Evolutionary conservation across 2,329 filamentous ascomycete genomes (phyloP), one percentile per base, ranked within the genome.

Genomic region (Thermothelomyces thermophilus): DNA sequence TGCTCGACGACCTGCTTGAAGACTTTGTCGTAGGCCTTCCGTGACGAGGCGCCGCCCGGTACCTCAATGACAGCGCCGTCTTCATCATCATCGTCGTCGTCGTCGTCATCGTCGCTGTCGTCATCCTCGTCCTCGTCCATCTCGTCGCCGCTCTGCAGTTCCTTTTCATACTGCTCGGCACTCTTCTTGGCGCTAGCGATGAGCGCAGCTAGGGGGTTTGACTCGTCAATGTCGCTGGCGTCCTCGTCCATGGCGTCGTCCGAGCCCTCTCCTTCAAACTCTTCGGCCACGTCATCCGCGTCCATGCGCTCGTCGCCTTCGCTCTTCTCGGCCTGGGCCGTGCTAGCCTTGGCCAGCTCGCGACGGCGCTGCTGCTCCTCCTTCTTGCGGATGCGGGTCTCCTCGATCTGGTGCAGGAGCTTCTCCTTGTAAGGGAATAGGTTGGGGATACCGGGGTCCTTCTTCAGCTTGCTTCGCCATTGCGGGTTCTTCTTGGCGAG

Each of bases 371-470:
- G 75, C 51, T 79, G 77, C 64, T 95, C 88, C 63, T 95, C 90
- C 56, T 82, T 82, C 73, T 91, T 96, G 67, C 80, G 74, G 58
- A 84, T 73, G 64, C 86, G 86, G 62, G 82, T 85, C 71, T 95
- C 88, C 71, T 98, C 93, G 61, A 98, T 94, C 70, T 98, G 90
- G 51, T 90, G 83, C 30, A 98, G 79, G 24, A 98, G 80, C 75
- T 86, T 90, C 68, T 96, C 90, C 74, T 98, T 98, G 77, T 93
- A 96, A 1, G 93, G 93, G 72, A 96, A 98, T 31, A 96, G 73
- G 65, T 97, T 98, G 35, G 93, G 93, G 55, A 98, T 96, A 42
- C 93, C 93, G 20, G 91, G 93, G 63, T 98, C 93, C 74, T 97
- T 98, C 80, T 96, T 97, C 60, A 95, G 68, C 68, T 90, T 87